Evolutionary conservation across 768 basidiomycete species (phyloP).

Genomic region (Termitomyces sp.): DNA sequence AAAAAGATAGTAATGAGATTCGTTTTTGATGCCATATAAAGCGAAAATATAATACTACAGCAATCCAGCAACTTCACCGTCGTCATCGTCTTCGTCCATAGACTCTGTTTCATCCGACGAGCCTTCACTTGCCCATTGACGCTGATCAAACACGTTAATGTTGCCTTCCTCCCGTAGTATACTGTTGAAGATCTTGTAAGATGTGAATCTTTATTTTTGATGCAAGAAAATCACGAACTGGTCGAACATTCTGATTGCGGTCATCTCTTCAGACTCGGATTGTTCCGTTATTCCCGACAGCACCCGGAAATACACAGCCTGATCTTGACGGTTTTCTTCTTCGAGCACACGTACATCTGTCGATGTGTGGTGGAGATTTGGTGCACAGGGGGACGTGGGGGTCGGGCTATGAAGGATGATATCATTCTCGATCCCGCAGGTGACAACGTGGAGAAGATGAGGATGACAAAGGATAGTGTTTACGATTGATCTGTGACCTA

Average conservation of each 20-base stretch:
- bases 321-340: constrained; percentile 26
- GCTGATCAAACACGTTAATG: constrained; percentile 46
- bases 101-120: constrained; percentile 21
- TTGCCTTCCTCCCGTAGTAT: constrained; percentile 54
- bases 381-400: constrained; percentile 43
- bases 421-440: constrained; percentile 69
- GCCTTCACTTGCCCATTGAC: constrained; percentile 28
- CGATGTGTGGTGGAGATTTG: constrained; percentile 40
- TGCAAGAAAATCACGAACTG: constrained; percentile 34
- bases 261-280: constrained; percentile 33
- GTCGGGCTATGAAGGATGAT: constrained; percentile 68
- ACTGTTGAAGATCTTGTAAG: constrained; percentile 24
- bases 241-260: constrained; percentile 65
- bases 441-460: constrained; percentile 55
- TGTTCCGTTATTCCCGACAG: constrained; percentile 19
- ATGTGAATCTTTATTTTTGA: neutral
- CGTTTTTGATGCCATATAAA: neutral
- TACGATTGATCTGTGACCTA: constrained; percentile 74
- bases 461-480: constrained; percentile 75
- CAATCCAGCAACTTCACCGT: constrained; percentile 5
- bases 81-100: constrained; percentile 20
- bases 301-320: constrained; percentile 30
- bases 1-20: neutral
- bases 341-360: constrained; percentile 41
- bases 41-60: neutral